Evolutionary conservation across 2,329 filamentous ascomycete genomes (phyloP).

Genomic region (Talaromyces sp.): DNA sequence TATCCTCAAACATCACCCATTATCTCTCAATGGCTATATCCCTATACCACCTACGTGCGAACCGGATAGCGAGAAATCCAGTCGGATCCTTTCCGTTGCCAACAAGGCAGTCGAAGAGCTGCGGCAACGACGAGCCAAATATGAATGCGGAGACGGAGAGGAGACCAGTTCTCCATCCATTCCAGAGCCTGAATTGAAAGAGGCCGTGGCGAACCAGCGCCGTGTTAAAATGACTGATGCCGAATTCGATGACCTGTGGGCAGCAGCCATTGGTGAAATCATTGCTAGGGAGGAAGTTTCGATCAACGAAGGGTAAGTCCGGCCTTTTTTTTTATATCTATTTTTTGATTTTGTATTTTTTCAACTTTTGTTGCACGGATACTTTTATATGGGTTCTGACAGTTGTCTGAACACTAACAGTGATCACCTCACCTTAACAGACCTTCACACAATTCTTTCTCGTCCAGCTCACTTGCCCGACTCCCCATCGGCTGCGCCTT

Average conservation of each 20-base stretch:
- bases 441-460: slow-evolving; percentile 66
- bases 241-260: slow-evolving; percentile 82
- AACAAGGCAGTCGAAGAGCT: slow-evolving; percentile 84
- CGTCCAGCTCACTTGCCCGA: slow-evolving; percentile 84
- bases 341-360: slow-evolving; percentile 13
- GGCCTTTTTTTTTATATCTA: slow-evolving; percentile 11
- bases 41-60: slow-evolving; percentile 90
- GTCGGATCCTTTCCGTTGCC: slow-evolving; percentile 79
- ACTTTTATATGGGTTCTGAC: slow-evolving; percentile 44
- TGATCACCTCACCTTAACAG: slow-evolving; percentile 67
- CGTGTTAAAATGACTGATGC: slow-evolving; percentile 78
- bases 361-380: slow-evolving; percentile 11
- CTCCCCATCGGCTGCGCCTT: slow-evolving; percentile 66
- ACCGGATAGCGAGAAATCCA: slow-evolving; percentile 87
- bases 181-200: slow-evolving; percentile 66
- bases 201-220: slow-evolving; percentile 68
- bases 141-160: slow-evolving; percentile 76
- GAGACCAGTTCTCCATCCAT: slow-evolving; percentile 62
- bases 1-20: slow-evolving; percentile 75
- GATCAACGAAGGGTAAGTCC: slow-evolving; percentile 56
- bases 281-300: slow-evolving; percentile 57
- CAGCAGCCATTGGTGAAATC: slow-evolving; percentile 47
- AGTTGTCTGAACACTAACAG: slow-evolving; percentile 71
- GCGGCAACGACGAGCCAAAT: slow-evolving; percentile 78
- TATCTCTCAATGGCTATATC: slow-evolving; percentile 73